These are phyloP conservation scores for Fistulifera pelliculosa DNA, from an alignment of 108 stramenopile genomes.

Conservation along the genomic window DNA sequence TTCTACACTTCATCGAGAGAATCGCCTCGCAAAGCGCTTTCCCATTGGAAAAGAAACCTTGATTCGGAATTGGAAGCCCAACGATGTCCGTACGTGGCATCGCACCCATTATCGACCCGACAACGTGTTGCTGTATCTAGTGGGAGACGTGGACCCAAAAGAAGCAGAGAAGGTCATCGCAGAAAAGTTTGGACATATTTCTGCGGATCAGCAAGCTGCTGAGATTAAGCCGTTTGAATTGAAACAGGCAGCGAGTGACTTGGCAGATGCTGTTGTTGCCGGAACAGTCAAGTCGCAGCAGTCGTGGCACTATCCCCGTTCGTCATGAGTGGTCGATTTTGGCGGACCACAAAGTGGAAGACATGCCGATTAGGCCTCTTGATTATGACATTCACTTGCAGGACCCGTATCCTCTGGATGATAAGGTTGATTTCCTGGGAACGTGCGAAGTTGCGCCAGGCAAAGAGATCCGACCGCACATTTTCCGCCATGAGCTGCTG, in stretches of 20 bases:
- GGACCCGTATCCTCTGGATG: constrained; percentile 60
- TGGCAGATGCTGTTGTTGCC: constrained; percentile 74
- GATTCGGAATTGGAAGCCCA: constrained; percentile 82
- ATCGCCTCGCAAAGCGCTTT: constrained; percentile 91
- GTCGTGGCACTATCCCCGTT: constrained; percentile 89
- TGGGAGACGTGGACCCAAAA: constrained; percentile 86
- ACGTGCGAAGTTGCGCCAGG: constrained; percentile 52
- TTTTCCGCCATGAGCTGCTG: constrained; percentile 81
- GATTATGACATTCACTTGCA: constrained; percentile 79
- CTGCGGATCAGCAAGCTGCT: constrained; percentile 64
- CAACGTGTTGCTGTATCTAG: constrained; percentile 94
- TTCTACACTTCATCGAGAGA: constrained; percentile 90
- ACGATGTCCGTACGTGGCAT: constrained; percentile 95
- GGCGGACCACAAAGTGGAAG: constrained; percentile 22
- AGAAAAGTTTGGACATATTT: constrained; percentile 80
- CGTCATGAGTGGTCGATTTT: constrained; percentile 76
- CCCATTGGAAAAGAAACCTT: constrained; percentile 95
- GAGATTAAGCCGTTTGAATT: constrained; percentile 63
- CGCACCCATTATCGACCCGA: constrained; percentile 95
- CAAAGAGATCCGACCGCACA: constrained; percentile 75
- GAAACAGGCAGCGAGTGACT: constrained; percentile 52
- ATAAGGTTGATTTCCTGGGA: constrained; percentile 63
- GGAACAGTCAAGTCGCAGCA: constrained; percentile 75
- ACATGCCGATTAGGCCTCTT: constrained; percentile 14
- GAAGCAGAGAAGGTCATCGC: constrained; percentile 74